phyloP scores from a whole-genome alignment of 257 asterid genomes.

The Solanum ossicruentum region DNA sequence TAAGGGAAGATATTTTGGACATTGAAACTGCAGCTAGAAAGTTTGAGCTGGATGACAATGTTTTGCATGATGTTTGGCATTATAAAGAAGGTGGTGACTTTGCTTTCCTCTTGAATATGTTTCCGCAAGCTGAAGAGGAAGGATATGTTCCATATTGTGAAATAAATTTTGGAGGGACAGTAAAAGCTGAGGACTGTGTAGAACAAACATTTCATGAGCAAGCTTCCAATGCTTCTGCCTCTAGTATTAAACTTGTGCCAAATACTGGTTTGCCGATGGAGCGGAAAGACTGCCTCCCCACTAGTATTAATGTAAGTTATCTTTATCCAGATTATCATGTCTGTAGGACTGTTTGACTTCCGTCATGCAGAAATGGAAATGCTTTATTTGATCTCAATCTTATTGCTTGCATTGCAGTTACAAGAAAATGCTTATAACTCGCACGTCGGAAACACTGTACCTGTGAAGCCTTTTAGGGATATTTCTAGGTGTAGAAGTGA shows the following conservation, averaged over 20 bases:
- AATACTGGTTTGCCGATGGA: neutral
- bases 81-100: slow-evolving; percentile 27
- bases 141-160: slow-evolving; percentile 56
- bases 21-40: slow-evolving; percentile 69
- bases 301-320: slow-evolving; percentile 16
- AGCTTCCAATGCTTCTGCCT: slow-evolving; percentile 9
- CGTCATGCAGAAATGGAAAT: neutral
- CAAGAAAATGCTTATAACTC: slow-evolving; percentile 16
- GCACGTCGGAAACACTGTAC: slow-evolving; percentile 5
- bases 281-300: slow-evolving; percentile 4
- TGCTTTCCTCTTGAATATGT: slow-evolving; percentile 27
- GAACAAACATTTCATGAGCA: neutral
- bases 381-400: neutral
- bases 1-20: slow-evolving; percentile 57
- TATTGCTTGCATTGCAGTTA: slow-evolving; percentile 3
- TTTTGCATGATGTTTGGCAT: slow-evolving; percentile 37
- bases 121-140: slow-evolving; percentile 32
- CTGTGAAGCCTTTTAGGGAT: slow-evolving; percentile 13
- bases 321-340: neutral
- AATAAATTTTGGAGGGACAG: slow-evolving; percentile 13
- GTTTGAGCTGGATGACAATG: slow-evolving; percentile 60
- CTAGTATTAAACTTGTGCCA: slow-evolving; percentile 1
- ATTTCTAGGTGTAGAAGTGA: slow-evolving; percentile 1
- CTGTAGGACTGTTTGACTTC: neutral
- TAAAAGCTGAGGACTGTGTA: neutral